phyloP scores from a whole-genome alignment of 768 basidiomycete species.

The Piloderma croceum region DNA sequence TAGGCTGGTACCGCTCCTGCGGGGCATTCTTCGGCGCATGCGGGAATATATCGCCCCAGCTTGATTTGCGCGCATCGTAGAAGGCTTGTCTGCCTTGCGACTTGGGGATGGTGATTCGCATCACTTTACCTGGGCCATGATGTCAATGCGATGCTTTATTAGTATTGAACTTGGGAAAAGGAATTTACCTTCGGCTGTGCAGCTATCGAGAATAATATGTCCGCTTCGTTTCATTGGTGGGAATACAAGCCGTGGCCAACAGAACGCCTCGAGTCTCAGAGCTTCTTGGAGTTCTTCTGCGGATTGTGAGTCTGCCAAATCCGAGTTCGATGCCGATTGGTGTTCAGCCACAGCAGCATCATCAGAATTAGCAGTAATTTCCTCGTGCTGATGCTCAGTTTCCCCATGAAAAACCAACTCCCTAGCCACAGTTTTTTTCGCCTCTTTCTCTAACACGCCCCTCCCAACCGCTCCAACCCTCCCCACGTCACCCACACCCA shows the following conservation, averaged over 20 bases:
- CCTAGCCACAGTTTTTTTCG: conserved; percentile 14
- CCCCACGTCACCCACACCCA: conserved; percentile 13
- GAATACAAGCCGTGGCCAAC: conserved; percentile 88
- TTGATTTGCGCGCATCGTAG: conserved; percentile 90
- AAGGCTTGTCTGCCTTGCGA: conserved; percentile 94
- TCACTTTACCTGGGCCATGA: conserved; percentile 69
- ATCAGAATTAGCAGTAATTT: neutral
- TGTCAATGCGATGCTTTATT: neutral
- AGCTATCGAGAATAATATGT: conserved; percentile 88
- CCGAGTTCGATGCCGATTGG: conserved; percentile 5
- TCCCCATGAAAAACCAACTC: conserved; percentile 12
- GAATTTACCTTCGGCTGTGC: conserved; percentile 67
- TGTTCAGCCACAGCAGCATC: neutral
- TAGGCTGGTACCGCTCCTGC: conserved; percentile 52
- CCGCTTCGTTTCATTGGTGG: conserved; percentile 90
- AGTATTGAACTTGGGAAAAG: neutral
- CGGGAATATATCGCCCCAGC: conserved; percentile 95
- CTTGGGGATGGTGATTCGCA: conserved; percentile 86
- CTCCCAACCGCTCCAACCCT: conserved; percentile 26
- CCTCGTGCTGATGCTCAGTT: neutral
- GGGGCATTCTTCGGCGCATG: conserved; percentile 77
- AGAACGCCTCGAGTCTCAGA: conserved; percentile 69
- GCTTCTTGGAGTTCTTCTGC: conserved; percentile 41
- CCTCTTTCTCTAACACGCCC: conserved; percentile 24
- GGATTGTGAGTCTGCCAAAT: conserved; percentile 9